A percentile compares a stretch with the other conserved stretches of the same genome.
Conservation (phyloP, 352 stramenopile species). For the Bremia lactucae region DNA sequence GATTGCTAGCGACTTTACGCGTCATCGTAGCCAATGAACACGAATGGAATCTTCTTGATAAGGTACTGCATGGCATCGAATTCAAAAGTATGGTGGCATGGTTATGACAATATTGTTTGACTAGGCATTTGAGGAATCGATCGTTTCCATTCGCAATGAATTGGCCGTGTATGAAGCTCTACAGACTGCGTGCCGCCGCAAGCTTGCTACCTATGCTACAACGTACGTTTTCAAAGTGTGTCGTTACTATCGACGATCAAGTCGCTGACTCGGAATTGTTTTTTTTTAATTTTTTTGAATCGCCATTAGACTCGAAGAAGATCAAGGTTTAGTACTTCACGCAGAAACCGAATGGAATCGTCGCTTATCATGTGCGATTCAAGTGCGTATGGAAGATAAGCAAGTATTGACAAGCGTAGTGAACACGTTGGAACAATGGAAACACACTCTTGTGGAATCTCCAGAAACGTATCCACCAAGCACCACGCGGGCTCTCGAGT, state of each 20-base stretch:
- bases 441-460: constrained; percentile 16
- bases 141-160: constrained; percentile 41
- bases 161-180: constrained; percentile 44
- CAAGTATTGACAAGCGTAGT: constrained; percentile 28
- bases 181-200: constrained; percentile 28
- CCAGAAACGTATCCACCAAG: constrained; percentile 26
- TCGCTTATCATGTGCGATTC: constrained; percentile 25
- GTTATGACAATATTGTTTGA: not conserved
- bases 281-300: not conserved
- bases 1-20: constrained; percentile 45
- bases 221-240: constrained; percentile 21
- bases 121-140: constrained; percentile 31
- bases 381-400: constrained; percentile 42
- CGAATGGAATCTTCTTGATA: constrained; percentile 38
- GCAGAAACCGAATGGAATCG: constrained; percentile 11
- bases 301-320: constrained; percentile 30
- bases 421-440: constrained; percentile 32
- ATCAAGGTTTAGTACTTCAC: constrained; percentile 22
- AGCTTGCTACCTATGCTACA: constrained; percentile 33
- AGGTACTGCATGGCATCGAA: constrained; percentile 11
- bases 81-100: not conserved
- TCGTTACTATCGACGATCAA: not conserved
- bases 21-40: constrained; percentile 46
- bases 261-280: no score
- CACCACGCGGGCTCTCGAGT: constrained; percentile 6